phyloP scores from a whole-genome alignment of 2,329 filamentous ascomycete species.

The Penicillium sp. region DNA sequence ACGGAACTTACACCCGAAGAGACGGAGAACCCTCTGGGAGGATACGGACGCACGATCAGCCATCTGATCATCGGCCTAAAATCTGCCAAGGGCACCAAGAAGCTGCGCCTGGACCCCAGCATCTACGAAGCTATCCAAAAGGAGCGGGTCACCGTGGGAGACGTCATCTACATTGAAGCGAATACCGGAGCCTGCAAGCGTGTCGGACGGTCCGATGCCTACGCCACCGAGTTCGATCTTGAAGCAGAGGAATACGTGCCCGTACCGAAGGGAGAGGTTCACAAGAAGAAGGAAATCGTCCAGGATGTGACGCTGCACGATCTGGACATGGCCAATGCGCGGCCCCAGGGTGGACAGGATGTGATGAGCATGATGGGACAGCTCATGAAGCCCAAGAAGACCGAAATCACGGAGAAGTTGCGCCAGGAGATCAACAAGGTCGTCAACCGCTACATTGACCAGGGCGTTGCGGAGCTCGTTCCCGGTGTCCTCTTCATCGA shows the following conservation, averaged over 20 bases:
- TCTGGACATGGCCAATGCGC: slow-evolving; percentile 86
- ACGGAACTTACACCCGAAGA: slow-evolving; percentile 96
- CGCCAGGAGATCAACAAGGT: slow-evolving; percentile 97
- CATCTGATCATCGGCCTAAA: slow-evolving; percentile 90
- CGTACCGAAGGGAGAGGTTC: slow-evolving; percentile 95
- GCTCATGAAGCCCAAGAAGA: slow-evolving; percentile 99
- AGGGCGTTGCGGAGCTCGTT: slow-evolving; percentile 91
- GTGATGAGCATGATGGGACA: slow-evolving; percentile 99
- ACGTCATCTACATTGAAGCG: slow-evolving; percentile 98
- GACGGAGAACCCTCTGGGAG: slow-evolving; percentile 91
- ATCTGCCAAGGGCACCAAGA: slow-evolving; percentile 94
- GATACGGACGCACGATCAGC: slow-evolving; percentile 94
- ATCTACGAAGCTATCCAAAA: slow-evolving; percentile 99
- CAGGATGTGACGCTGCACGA: slow-evolving; percentile 97
- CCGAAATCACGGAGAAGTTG: slow-evolving; percentile 96
- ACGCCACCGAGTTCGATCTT: slow-evolving; percentile 95
- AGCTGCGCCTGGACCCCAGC: slow-evolving; percentile 88
- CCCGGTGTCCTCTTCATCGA: slow-evolving; percentile 97
- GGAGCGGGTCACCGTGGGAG: slow-evolving; percentile 87
- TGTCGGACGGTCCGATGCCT: slow-evolving; percentile 89
- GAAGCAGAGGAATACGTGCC: slow-evolving; percentile 98
- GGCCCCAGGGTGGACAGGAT: slow-evolving; percentile 93
- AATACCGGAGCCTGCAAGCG: slow-evolving; percentile 98
- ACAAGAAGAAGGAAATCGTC: slow-evolving; percentile 99
- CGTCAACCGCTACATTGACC: slow-evolving; percentile 96